These are phyloP conservation scores for Amphichorda felina DNA, from an alignment of 2,329 filamentous ascomycete species.

Conservation along the genomic window DNA sequence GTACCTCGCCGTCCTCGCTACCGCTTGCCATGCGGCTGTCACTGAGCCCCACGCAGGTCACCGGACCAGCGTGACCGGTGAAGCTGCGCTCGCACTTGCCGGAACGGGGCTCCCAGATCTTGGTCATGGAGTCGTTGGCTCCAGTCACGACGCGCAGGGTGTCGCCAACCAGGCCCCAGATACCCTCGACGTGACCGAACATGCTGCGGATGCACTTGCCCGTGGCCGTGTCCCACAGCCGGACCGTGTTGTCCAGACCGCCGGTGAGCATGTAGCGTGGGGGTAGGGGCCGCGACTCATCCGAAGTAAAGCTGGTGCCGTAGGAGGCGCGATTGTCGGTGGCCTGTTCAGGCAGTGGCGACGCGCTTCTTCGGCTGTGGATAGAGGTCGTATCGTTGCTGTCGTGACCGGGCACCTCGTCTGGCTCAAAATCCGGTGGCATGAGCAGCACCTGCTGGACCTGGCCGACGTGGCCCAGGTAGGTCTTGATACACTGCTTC, in stretches of 20 bases:
- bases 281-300: conserved; percentile 55
- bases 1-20: conserved; percentile 84
- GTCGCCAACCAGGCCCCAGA: conserved; percentile 88
- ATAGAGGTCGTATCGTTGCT: conserved; percentile 43
- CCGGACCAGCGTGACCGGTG: conserved; percentile 78
- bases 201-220: conserved; percentile 81
- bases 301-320: conserved; percentile 48
- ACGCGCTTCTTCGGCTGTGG: conserved; percentile 32
- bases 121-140: conserved; percentile 88
- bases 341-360: conserved; percentile 19
- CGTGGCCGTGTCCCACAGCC: conserved; percentile 80
- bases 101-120: conserved; percentile 82
- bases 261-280: conserved; percentile 89
- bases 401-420: conserved; percentile 43
- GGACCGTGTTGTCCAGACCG: conserved; percentile 81
- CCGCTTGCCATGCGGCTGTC: conserved; percentile 85
- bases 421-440: conserved; percentile 79
- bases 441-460: conserved; percentile 85
- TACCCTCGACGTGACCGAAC: conserved; percentile 92
- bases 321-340: conserved; percentile 41
- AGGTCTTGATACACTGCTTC: conserved; percentile 62
- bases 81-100: conserved; percentile 90
- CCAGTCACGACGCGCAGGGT: conserved; percentile 80
- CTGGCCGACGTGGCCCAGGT: conserved; percentile 85
- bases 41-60: conserved; percentile 85